Percentiles rank a stretch among this genome's conserved stretches.
These are phyloP conservation scores for Trichoderma asperellum DNA, from an alignment of 2,329 filamentous ascomycete genomes.

Conservation along the genomic window DNA sequence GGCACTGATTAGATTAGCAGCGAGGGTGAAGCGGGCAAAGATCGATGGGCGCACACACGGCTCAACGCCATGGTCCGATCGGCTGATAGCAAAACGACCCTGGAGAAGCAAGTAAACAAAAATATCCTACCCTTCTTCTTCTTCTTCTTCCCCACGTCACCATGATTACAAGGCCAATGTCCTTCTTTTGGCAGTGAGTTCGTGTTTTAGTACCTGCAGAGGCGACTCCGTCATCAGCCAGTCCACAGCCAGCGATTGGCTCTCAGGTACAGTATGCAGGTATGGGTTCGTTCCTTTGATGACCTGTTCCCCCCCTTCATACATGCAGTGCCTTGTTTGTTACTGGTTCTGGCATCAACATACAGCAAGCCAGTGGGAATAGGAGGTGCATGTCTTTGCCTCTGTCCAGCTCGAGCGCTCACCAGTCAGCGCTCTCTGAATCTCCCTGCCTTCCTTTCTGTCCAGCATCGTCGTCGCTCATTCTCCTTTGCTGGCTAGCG, in stretches of 20 bases:
- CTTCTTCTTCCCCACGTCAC: slow-evolving; percentile 2
- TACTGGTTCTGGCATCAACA: neutral
- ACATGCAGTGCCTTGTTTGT: neutral
- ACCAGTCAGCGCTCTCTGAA: neutral
- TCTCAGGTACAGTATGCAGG: neutral
- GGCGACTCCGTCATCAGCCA: neutral
- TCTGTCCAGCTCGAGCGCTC: neutral
- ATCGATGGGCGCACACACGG: neutral
- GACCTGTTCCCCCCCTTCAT: neutral
- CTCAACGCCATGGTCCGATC: neutral
- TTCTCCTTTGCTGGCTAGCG: slow-evolving; percentile 28
- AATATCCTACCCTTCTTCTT: too few relatives aligned
- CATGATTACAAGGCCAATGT: slow-evolving; percentile 9
- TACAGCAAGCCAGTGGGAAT: neutral
- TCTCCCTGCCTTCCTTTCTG: neutral
- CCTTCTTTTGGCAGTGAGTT: neutral
- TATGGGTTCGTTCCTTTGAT: slow-evolving; percentile 8
- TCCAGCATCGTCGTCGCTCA: slow-evolving; percentile 1
- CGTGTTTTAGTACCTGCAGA: slow-evolving; percentile 16
- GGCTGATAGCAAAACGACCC: neutral
- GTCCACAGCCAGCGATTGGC: neutral
- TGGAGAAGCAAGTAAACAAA: neutral
- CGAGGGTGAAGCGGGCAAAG: slow-evolving; percentile 3
- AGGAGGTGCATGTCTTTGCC: neutral
- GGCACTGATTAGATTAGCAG: too few relatives aligned